Evolutionary conservation across 495 filamentous ascomycete species (phyloP), one percentile per base, ranked within the genome.

Genomic region (Podospora pseudoanserina): DNA sequence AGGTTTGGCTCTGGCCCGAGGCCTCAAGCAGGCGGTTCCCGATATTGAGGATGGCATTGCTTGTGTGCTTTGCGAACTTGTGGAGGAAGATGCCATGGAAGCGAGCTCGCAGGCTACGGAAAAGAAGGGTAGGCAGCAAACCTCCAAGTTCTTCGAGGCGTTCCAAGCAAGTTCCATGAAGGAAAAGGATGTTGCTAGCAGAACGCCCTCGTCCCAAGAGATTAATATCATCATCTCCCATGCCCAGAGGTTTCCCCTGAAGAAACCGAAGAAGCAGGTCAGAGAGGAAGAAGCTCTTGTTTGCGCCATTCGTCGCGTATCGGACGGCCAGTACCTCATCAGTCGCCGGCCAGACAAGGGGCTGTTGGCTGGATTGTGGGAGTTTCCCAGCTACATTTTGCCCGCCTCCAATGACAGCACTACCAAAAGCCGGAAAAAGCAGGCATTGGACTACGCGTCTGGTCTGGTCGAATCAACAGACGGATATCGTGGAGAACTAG

Each of bases 241-340:
- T 68, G 80, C 80, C 7, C 68, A 69, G 11, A 81, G 73, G 55
- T 84, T 83, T 54, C 82, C 82, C 0, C 56, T 79, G n/a, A 77
- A 69, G 32, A 71, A 72, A 18, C 66, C 71, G 6, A 82, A 82
- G 68, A 84, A 82, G 44, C 74, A 77, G 0, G 73, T 80, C 4
- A 79, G 79, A 9, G 78, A 78, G 56, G 79, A 84, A 26, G 79
- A 84, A 26, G 80, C 73, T 0, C 68, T 84, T 0, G 81, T 84
- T 9, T 81, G 81, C 65, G 79, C 77, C 11, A 70, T 84, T 44
- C 75, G 79, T 3, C 75, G 75, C 27, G 49, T 68, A 30, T 44
- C 69, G 11, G 79, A 80, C 57, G 79, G 77, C 1, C 68, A 61
- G 13, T 84, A 77, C 56, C 69, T 84, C 0, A 77, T 83, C 67